A percentile compares a stretch with the other conserved stretches of the same genome.
phyloP scores from a whole-genome alignment of 306 rosid species.

The Vigna reflexopilosa region DNA sequence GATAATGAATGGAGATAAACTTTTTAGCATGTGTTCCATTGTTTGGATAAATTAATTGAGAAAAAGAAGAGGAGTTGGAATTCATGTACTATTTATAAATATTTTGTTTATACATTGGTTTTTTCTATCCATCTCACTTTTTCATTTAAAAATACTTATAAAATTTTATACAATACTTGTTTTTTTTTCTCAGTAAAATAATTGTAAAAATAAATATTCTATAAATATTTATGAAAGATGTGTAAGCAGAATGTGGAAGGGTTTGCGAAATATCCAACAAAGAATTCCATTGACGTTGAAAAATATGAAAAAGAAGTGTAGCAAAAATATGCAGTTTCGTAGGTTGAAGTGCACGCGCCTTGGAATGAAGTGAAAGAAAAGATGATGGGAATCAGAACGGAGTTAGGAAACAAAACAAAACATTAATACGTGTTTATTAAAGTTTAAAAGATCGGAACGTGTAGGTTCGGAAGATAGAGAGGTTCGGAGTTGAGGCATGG shows the following conservation, averaged over 20 bases:
- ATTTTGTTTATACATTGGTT: neutral
- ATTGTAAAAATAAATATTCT: neutral
- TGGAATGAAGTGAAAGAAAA: neutral
- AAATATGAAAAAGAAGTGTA: neutral
- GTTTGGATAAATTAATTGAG: neutral
- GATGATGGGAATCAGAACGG: neutral
- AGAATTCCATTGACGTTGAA: neutral
- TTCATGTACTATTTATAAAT: too few relatives aligned
- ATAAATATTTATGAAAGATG: too few relatives aligned
- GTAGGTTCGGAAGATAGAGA: constrained; percentile 31
- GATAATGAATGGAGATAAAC: too few relatives aligned
- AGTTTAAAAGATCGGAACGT: constrained; percentile 3
- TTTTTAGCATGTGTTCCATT: too few relatives aligned
- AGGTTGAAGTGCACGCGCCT: constrained; percentile 42
- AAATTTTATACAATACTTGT: neutral
- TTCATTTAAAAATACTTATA: neutral
- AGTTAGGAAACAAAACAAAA: constrained; percentile 35
- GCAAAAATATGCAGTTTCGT: neutral
- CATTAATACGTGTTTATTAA: neutral
- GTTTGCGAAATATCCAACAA: constrained; percentile 14
- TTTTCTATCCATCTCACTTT: neutral
- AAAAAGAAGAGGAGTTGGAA: too few relatives aligned
- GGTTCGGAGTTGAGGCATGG: constrained; percentile 51
- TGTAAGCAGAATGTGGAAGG: neutral
- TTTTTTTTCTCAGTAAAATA: neutral